These are phyloP conservation scores for Lepidium didymum DNA, from an alignment of 345 rosid genomes.

Conservation along the genomic window DNA sequence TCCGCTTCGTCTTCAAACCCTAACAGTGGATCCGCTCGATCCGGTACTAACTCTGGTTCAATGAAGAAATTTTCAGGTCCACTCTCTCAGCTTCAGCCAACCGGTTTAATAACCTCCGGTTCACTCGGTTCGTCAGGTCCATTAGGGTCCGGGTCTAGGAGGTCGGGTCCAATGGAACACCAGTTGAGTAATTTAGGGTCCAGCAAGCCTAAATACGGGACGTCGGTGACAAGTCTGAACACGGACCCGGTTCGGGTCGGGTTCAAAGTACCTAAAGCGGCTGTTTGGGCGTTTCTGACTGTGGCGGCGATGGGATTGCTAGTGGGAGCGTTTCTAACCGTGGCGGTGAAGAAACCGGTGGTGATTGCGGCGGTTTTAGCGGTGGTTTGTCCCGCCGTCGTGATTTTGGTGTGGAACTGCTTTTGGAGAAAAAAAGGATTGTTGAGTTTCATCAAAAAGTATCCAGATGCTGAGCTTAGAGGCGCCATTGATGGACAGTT, in stretches of 20 bases:
- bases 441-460: slow-evolving; percentile 50
- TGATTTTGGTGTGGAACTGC: slow-evolving; percentile 63
- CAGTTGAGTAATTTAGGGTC: slow-evolving; percentile 30
- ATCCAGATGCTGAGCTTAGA: slow-evolving; percentile 87
- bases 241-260: slow-evolving; percentile 62
- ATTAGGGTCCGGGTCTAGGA: slow-evolving; percentile 28
- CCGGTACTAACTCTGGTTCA: slow-evolving; percentile 74
- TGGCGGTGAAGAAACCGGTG: slow-evolving; percentile 67
- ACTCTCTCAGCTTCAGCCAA: slow-evolving; percentile 59
- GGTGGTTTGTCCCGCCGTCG: slow-evolving; percentile 40
- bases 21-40: slow-evolving; percentile 83
- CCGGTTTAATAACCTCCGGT: slow-evolving; percentile 92
- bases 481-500: slow-evolving; percentile 89
- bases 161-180: slow-evolving; percentile 71
- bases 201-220: slow-evolving; percentile 58
- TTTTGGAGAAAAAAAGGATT: slow-evolving; percentile 66
- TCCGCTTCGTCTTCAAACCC: slow-evolving; percentile 48
- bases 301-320: slow-evolving; percentile 56
- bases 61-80: slow-evolving; percentile 73
- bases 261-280: slow-evolving; percentile 65
- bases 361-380: slow-evolving; percentile 63
- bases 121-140: slow-evolving; percentile 46
- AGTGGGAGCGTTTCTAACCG: slow-evolving; percentile 68
- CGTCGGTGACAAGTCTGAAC: slow-evolving; percentile 69
- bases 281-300: slow-evolving; percentile 61